Conservation (phyloP, 1,139 yeast species). For the Hanseniaspora sp. region DNA sequence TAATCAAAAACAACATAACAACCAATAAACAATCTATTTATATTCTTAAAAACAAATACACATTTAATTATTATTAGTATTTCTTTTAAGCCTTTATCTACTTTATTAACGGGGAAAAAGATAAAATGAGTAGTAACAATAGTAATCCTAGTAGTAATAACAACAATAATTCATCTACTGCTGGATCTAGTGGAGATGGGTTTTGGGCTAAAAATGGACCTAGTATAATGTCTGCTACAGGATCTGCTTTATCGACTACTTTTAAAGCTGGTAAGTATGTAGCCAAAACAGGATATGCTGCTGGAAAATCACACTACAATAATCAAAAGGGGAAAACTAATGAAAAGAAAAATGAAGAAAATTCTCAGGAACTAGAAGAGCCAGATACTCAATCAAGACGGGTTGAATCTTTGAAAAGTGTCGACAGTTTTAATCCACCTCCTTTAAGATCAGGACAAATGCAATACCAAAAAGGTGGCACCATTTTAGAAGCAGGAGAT, state of each 20-base stretch:
- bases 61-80: too few relatives aligned
- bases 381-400: conserved; percentile 17
- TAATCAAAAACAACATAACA: too few relatives aligned
- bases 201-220: conserved; percentile 44
- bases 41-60: too few relatives aligned
- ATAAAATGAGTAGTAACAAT: neutral
- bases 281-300: conserved; percentile 38
- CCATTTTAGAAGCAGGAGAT: conserved; percentile 9
- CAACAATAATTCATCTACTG: neutral
- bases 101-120: neutral
- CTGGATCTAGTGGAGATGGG: conserved; percentile 7
- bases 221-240: conserved; percentile 35
- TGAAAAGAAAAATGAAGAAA: conserved; percentile 20
- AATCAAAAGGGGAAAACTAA: conserved; percentile 21
- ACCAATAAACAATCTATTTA: too few relatives aligned
- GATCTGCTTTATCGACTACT: conserved; percentile 29
- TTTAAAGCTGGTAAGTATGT: conserved; percentile 37
- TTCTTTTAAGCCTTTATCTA: too few relatives aligned
- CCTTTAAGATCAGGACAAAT: conserved; percentile 14
- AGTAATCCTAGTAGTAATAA: neutral
- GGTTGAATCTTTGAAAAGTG: conserved; percentile 26
- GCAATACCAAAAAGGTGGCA: conserved; percentile 18
- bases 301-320: conserved; percentile 33
- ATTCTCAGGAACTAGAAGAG: conserved; percentile 20
- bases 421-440: conserved; percentile 24